Base-by-base conservation (phyloP, 768 basidiomycete species). In the Candolleomyces efflorescens region DNA sequence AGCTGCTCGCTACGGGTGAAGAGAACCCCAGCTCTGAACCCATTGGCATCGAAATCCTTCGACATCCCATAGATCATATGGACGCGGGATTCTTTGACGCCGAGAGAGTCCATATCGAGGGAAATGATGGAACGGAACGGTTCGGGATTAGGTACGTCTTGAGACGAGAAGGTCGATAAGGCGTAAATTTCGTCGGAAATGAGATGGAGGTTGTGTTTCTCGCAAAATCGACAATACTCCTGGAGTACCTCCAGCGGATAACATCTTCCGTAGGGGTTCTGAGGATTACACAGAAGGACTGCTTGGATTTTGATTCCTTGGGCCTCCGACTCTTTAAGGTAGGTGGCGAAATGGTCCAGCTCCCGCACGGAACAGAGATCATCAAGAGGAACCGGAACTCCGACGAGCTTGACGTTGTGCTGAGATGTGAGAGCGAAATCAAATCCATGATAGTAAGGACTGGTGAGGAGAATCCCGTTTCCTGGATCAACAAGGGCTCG, bases 181-280 rank as follows among this genome's bases (percentile, higher is more conserved):
- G 63, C 70, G 60, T 63, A 71, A n/a, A 71, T 63, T 52, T 71
- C 69, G 58, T 71, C 69, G 5, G 65, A 68, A 18, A 71, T 54
- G 12, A 71, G 60, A 54, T 71, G 68, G 2, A 71, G 23, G 53
- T 69, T 63, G 44, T 66, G 57, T 60, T 65, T 56, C 49, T 66
- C 63, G 20, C 44, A 45, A 48, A 61, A 55, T 23, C 20, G 27
- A 43, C 53, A 63, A 60, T 63, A 71, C 3, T 53, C 69, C 26
- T 60, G 41, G 24, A 71, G 54, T 15, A 66, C 61, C 1, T 68
- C 64, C 20, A 17, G 10, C 1, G 63, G 55, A 27, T 69, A 64
- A 12, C 58, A 57, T n/a, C 63, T 58, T 3, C 67, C 67, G 17
- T 66, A 60, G 3, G 69, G 70, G 44, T 71, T 71, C 60, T 71